Evolutionary conservation across 805 yeast genomes (phyloP).

Genomic region (Peterozyma xylosa): DNA sequence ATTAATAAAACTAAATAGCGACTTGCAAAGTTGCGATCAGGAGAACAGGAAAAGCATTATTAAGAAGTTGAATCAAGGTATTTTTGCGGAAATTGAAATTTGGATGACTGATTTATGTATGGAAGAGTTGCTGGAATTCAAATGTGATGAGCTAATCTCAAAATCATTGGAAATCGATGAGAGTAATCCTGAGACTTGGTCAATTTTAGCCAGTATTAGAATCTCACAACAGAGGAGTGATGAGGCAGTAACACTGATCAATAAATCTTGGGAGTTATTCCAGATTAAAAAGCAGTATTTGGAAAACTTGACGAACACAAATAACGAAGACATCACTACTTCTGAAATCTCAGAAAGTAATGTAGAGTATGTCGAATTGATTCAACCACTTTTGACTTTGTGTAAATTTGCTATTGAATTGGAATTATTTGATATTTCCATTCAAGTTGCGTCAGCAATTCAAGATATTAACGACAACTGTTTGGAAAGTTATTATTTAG

Average conservation of each 20-base stretch:
- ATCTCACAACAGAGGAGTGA: slow-evolving; percentile 73
- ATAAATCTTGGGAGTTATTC: slow-evolving; percentile 67
- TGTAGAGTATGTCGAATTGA: slow-evolving; percentile 52
- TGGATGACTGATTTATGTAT: slow-evolving; percentile 98
- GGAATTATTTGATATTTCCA: slow-evolving; percentile 60
- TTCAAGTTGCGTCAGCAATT: slow-evolving; percentile 54
- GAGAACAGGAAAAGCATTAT: slow-evolving; percentile 27
- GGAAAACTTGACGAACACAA: slow-evolving; percentile 27
- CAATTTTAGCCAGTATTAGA: slow-evolving; percentile 76
- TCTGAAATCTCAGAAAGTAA: slow-evolving; percentile 30
- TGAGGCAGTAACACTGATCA: slow-evolving; percentile 68
- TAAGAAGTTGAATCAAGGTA: slow-evolving; percentile 65
- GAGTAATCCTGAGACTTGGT: slow-evolving; percentile 73
- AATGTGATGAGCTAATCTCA: slow-evolving; percentile 67
- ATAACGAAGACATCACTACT: slow-evolving; percentile 12
- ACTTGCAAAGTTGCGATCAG: slow-evolving; percentile 18
- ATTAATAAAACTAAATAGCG: slow-evolving; percentile 38
- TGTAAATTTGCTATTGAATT: slow-evolving; percentile 74
- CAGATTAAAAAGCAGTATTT: slow-evolving; percentile 38
- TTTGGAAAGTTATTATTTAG: slow-evolving; percentile 75
- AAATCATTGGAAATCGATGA: slow-evolving; percentile 53
- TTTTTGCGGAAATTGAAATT: slow-evolving; percentile 81
- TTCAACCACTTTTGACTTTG: slow-evolving; percentile 68
- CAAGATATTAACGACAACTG: slow-evolving; percentile 81
- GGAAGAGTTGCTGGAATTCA: slow-evolving; percentile 80